phyloP scores from a whole-genome alignment of 768 basidiomycete genomes.

The Boletus patriciae region DNA sequence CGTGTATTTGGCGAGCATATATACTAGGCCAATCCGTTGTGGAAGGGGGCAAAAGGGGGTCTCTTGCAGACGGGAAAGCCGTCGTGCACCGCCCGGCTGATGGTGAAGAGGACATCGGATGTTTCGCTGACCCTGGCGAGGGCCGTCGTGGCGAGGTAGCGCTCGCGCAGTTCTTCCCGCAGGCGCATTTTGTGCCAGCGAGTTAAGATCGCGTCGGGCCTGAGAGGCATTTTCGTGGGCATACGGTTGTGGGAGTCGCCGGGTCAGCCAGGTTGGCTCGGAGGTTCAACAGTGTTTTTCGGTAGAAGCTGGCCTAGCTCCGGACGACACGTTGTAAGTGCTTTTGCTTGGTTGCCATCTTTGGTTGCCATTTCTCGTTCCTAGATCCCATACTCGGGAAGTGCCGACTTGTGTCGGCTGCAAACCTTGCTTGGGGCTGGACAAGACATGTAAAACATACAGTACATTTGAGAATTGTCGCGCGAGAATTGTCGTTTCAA shows the following conservation, averaged over 20 bases:
- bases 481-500: too few species aligned
- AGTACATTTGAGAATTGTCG: too few species aligned
- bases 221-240: slow-evolving; percentile 4
- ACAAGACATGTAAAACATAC: too few species aligned
- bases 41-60: slow-evolving; percentile 4
- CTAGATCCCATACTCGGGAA: too few species aligned
- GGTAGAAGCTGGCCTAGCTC: neutral
- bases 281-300: neutral
- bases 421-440: too few species aligned
- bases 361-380: too few species aligned
- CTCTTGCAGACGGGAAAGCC: slow-evolving; percentile 4
- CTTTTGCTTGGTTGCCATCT: too few species aligned
- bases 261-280: neutral
- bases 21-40: slow-evolving; percentile 8
- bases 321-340: neutral
- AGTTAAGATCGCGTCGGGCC: slow-evolving; percentile 6
- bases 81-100: slow-evolving; percentile 4
- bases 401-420: too few species aligned
- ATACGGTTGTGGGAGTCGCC: neutral
- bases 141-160: slow-evolving; percentile 3
- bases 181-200: slow-evolving; percentile 8
- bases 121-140: slow-evolving; percentile 8
- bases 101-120: slow-evolving; percentile 12
- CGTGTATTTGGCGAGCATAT: slow-evolving; percentile 8
- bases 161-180: slow-evolving; percentile 5